Conservation (phyloP, 2,329 filamentous ascomycete species). For the Dactylellina drechsleri region DNA sequence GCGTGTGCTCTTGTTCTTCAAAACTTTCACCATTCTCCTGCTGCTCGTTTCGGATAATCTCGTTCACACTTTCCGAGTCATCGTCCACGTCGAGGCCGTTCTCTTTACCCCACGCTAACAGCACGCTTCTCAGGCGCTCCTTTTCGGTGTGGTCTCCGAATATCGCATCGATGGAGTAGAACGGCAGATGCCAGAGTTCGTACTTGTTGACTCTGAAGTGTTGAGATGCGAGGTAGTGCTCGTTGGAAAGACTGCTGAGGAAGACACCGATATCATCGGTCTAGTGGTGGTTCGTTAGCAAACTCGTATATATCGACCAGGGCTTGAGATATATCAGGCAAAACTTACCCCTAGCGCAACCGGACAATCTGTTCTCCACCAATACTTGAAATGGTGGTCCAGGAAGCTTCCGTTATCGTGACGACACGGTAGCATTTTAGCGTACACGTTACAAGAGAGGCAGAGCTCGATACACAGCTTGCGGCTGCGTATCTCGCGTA, state of each 20-base stretch:
- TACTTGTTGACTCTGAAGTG: slow-evolving; percentile 71
- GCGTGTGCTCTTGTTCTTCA: background rate
- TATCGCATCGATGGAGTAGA: slow-evolving; percentile 71
- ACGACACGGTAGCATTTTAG: slow-evolving; percentile 73
- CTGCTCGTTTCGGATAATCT: slow-evolving; percentile 29
- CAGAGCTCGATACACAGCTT: slow-evolving; percentile 78
- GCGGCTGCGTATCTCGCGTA: slow-evolving; percentile 67
- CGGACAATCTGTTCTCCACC: slow-evolving; percentile 70
- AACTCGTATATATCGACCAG: background rate
- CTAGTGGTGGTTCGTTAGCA: slow-evolving; percentile 62
- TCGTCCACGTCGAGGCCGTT: slow-evolving; percentile 32
- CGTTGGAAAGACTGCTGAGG: slow-evolving; percentile 77
- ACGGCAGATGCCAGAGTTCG: slow-evolving; percentile 69
- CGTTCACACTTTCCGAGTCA: slow-evolving; percentile 51
- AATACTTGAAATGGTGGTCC: slow-evolving; percentile 81
- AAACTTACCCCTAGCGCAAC: slow-evolving; percentile 75
- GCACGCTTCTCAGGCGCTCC: slow-evolving; percentile 66
- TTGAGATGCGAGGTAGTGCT: slow-evolving; percentile 77
- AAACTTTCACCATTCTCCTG: slow-evolving; percentile 7
- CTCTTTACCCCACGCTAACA: slow-evolving; percentile 62
- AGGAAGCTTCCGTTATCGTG: slow-evolving; percentile 63
- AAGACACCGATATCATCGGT: slow-evolving; percentile 88
- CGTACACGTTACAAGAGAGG: slow-evolving; percentile 81
- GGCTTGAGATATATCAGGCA: slow-evolving; percentile 41
- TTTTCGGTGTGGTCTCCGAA: slow-evolving; percentile 75